A percentile compares a stretch with the other conserved stretches of the same genome.
These are phyloP conservation scores for Vaccinium vitisidaea DNA, from an alignment of 148 eudicot genomes.

Conservation along the genomic window DNA sequence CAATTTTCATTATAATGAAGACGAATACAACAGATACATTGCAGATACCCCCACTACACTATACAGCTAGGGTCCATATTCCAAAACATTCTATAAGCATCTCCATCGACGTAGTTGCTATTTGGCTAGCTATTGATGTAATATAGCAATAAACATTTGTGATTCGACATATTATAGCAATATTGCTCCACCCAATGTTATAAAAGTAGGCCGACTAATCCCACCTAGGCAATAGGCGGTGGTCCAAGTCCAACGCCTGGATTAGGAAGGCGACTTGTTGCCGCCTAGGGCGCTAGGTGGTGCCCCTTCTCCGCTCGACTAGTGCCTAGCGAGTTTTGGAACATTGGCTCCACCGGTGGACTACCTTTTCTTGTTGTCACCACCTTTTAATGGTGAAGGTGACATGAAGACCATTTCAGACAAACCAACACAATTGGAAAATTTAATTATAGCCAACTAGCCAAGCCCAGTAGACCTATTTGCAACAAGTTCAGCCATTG, in stretches of 20 bases:
- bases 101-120: neutral
- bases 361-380: too few species aligned
- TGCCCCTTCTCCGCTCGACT: neutral
- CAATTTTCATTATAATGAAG: neutral
- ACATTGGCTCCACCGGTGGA: too few species aligned
- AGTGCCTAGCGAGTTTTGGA: too few species aligned
- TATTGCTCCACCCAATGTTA: neutral
- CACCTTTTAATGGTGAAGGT: too few species aligned
- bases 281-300: too few species aligned
- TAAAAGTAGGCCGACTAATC: neutral
- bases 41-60: neutral
- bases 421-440: too few species aligned
- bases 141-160: neutral
- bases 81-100: neutral
- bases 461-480: too few species aligned
- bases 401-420: too few species aligned
- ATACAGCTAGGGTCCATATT: neutral
- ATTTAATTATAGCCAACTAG: too few species aligned
- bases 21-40: neutral
- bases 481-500: too few species aligned
- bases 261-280: neutral
- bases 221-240: neutral
- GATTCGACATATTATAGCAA: neutral
- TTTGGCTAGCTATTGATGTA: neutral
- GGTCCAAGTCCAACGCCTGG: neutral